Evolutionary conservation across 2,329 filamentous ascomycete species (phyloP), one percentile per base, ranked within the genome.

Genomic region (Dothistroma septosporum): DNA sequence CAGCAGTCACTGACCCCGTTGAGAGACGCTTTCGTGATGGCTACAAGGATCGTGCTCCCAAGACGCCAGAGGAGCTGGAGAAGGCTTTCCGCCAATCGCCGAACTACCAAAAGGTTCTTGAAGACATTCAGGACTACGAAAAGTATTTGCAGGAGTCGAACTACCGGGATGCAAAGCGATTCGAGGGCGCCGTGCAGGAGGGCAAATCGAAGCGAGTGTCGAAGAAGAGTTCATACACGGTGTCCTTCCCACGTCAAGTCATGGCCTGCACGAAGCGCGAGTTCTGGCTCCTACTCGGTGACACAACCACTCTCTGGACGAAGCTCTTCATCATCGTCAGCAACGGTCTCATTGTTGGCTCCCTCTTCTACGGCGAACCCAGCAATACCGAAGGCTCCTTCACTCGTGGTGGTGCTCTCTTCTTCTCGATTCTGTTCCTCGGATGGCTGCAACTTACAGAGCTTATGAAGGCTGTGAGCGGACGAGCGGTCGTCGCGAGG

Each of bases 251-350:
- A 48, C 82, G 85, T 5, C 91, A 94, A 74, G 87, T 94, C 1
- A 71, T 83, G 31, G 85, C 85, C 79, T 87, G 77, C 63, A 88
- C 87, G 0, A 81, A 85, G 66, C 83, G 91, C 47, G 89, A 94
- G 74, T 87, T 91, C 61, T 92, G 89, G 87, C 82, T 95, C 32
- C 83, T 92, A 31, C 83, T 84, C 71, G 90, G 90, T 44, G 89
- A 95, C 74, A 87, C 82, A 61, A 86, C 86, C 0, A 88, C 89
- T 0, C 80, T 94, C 1, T 87, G 86, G 73, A 93, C 89, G 46
- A 94, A 93, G 66, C 82, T 89, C 61, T 89, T 91, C 75, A 91
- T 91, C 71, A 89, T 92, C 68, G 76, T 93, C 60, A 83, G 87
- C 60, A 90, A 90, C 72, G 83, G 76, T 58, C 80, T 95, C 10